phyloP scores from a whole-genome alignment of 176 grass and related monocot species.

The Paspalum vaginatum region DNA sequence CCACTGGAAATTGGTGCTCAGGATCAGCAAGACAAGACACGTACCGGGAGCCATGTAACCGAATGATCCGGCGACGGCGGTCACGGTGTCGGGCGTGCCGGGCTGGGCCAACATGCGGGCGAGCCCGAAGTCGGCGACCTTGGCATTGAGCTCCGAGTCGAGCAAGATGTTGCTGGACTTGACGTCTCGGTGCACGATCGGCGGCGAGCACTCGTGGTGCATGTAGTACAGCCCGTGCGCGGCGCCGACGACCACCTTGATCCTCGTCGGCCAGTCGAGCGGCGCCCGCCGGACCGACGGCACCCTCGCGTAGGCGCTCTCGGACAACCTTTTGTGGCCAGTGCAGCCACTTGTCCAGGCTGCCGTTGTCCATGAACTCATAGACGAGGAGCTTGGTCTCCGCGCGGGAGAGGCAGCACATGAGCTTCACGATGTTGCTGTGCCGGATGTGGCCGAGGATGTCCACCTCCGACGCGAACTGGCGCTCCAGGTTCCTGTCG shows the following conservation, averaged over 20 bases:
- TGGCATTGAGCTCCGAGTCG: constrained; percentile 64
- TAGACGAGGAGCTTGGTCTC: constrained; percentile 92
- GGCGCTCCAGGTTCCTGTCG: constrained; percentile 51
- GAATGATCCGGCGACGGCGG: constrained; percentile 69
- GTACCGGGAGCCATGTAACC: constrained; percentile 98
- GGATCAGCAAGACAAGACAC: not conserved
- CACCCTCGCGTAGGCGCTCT: not conserved
- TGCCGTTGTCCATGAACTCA: constrained; percentile 83
- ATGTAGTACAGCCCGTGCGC: constrained; percentile 75
- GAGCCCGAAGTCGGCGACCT: constrained; percentile 87
- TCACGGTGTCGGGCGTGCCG: constrained; percentile 46
- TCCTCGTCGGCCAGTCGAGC: constrained; percentile 68
- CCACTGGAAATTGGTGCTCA: not conserved
- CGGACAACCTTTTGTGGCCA: constrained; percentile 26
- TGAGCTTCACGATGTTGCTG: constrained; percentile 79
- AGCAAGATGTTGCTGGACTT: constrained; percentile 92
- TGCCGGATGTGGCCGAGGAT: constrained; percentile 79
- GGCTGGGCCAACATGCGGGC: constrained; percentile 64
- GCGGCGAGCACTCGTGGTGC: constrained; percentile 84
- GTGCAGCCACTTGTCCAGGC: constrained; percentile 83
- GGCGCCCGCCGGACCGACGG: constrained; percentile 18
- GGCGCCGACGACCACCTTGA: constrained; percentile 68
- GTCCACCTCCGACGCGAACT: constrained; percentile 79
- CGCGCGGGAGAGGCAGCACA: constrained; percentile 72
- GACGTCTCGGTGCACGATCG: constrained; percentile 82